phyloP scores from a whole-genome alignment of 2,329 filamentous ascomycete genomes.

The Xylariales sp. region DNA sequence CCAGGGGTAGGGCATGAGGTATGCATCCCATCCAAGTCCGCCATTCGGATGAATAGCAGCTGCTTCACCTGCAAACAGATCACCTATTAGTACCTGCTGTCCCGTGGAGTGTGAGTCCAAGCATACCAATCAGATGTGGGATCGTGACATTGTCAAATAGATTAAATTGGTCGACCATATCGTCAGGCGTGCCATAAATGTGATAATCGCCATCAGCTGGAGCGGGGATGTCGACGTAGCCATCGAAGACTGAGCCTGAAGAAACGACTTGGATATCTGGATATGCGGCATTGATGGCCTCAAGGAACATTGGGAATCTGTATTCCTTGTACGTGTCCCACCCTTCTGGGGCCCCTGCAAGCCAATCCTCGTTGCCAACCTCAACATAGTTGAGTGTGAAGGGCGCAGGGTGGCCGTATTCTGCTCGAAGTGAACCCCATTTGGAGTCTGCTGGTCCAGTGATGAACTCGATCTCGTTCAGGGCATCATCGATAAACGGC shows the following conservation, averaged over 20 bases:
- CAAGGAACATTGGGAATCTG: constrained; percentile 54
- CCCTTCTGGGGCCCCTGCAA: constrained; percentile 42
- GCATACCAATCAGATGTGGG: constrained; percentile 20
- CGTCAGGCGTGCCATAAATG: constrained; percentile 46
- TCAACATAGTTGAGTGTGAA: constrained; percentile 59
- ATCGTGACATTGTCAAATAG: constrained; percentile 45
- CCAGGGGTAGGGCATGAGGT: constrained; percentile 44
- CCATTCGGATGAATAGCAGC: constrained; percentile 48
- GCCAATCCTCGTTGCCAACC: constrained; percentile 64
- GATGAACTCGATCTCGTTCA: constrained; percentile 61
- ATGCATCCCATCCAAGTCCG: constrained; percentile 40
- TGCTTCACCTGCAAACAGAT: constrained; percentile 45
- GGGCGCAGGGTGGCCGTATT: constrained; percentile 56
- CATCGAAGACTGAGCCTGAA: constrained; percentile 41
- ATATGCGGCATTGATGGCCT: constrained; percentile 52
- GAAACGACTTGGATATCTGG: constrained; percentile 54
- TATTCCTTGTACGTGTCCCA: constrained; percentile 47
- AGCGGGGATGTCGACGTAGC: constrained; percentile 35
- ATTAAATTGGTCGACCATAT: constrained; percentile 43
- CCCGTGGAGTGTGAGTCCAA: not conserved
- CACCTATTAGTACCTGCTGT: not conserved
- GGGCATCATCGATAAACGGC: constrained; percentile 53
- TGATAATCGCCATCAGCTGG: constrained; percentile 45
- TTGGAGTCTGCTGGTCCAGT: constrained; percentile 46
- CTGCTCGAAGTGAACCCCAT: constrained; percentile 54